Conservation (phyloP, 2,329 filamentous ascomycete species). For the Aspergillus clavatus region DNA sequence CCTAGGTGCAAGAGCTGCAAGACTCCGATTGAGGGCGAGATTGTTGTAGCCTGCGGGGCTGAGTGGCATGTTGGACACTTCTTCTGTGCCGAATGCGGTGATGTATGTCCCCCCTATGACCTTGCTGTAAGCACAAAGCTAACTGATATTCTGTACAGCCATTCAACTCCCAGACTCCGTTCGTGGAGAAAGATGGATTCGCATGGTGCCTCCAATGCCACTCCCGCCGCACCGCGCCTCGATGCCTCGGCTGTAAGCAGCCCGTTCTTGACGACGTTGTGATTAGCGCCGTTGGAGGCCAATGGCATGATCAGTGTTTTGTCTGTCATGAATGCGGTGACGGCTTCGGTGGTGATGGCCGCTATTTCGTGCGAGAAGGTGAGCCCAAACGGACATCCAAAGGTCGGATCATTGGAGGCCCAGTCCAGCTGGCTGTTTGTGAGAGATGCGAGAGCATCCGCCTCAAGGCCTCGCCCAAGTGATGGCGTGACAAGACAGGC, state of each 20-base stretch:
- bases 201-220: slow-evolving; percentile 95
- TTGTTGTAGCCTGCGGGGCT: slow-evolving; percentile 86
- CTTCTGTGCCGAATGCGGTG: slow-evolving; percentile 97
- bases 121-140: slow-evolving; percentile 2
- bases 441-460: slow-evolving; percentile 58
- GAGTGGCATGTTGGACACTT: slow-evolving; percentile 98
- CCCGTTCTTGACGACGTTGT: slow-evolving; percentile 88
- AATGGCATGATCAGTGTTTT: slow-evolving; percentile 95
- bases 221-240: slow-evolving; percentile 82
- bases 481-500: slow-evolving; percentile 11
- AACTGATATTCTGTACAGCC: slow-evolving; percentile 37
- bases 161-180: slow-evolving; percentile 62
- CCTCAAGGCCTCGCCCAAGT: slow-evolving; percentile 50
- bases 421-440: slow-evolving; percentile 57
- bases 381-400: slow-evolving; percentile 43
- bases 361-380: slow-evolving; percentile 59
- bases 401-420: slow-evolving; percentile 44
- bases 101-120: slow-evolving; percentile 44
- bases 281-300: slow-evolving; percentile 77
- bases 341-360: slow-evolving; percentile 55
- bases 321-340: slow-evolving; percentile 65
- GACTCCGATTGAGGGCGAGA: slow-evolving; percentile 92
- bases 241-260: slow-evolving; percentile 78
- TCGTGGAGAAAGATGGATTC: slow-evolving; percentile 96
- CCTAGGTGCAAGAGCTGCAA: slow-evolving; percentile 94